Base-by-base conservation (phyloP, 2,329 filamentous ascomycete genomes). In the Pestalotiopsis sp. region DNA sequence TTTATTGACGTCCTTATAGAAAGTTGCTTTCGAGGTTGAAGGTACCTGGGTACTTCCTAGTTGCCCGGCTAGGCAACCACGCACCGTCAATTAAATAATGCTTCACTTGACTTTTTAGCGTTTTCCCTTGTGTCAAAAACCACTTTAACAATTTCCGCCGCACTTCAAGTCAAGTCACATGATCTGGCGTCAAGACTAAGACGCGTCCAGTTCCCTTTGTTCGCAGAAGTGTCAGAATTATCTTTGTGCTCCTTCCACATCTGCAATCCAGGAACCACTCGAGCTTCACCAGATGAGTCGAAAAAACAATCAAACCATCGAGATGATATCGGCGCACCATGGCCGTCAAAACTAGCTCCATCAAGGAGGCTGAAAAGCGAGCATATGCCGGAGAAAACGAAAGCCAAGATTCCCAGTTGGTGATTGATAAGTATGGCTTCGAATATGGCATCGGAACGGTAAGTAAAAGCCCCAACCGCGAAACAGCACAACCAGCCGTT, bases 401-500 rank as follows among this genome's bases (percentile, higher is more conserved):
- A 36, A 77, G 75, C 65, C 75, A 78, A 70, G 75, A 76, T 39
- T 78, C 75, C 59, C 76, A 77, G 60, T 70, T 67, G 4, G 65
- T 73, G 59, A 68, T 78, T 38, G 66, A 73, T 5, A 69, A 69
- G 52, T 68, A 72, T 20, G 72, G 75, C 38, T 67, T 69, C 14
- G 67, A 74, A 41, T 73, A 77, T 70, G 75, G 73, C 27, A 69
- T 77, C 25, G 76, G 76, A 36, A 70, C 75, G 71, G 76, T 78
- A 70, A 75, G 77, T 73, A 65, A 36, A 52, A 52, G 45, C 14
- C 9, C 9, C 20, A n/a, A 52, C 45, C 45, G 45, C 45, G 31
- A 49, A n/a, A 49, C 45, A n/a, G 17, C 17, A 17, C 7, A n/a
- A 4, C 6, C 13, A 49, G 41, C n/a, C 41, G 41, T 14, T 4